phyloP scores from a whole-genome alignment of 495 filamentous ascomycete genomes.

The Hypoxylon crocopeplum region DNA sequence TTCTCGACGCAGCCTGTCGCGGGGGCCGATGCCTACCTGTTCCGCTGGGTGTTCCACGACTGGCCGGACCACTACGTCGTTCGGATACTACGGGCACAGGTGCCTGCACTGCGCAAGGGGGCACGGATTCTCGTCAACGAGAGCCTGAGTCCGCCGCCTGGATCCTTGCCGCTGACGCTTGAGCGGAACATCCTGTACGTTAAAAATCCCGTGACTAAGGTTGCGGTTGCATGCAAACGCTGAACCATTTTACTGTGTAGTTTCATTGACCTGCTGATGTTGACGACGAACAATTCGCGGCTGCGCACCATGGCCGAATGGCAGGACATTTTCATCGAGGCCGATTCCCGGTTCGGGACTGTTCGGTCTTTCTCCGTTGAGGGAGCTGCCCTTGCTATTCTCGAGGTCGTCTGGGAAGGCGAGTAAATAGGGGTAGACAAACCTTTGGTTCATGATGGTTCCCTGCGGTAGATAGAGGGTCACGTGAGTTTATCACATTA shows the following conservation, averaged over 20 bases:
- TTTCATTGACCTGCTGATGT: slow-evolving; percentile 5
- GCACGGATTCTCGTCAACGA: slow-evolving; percentile 54
- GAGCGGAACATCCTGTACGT: background rate
- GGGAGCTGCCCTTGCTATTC: slow-evolving; percentile 5
- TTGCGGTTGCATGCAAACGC: background rate
- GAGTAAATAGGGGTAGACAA: too few relatives aligned
- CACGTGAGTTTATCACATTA: too few relatives aligned
- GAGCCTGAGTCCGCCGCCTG: slow-evolving; percentile 41
- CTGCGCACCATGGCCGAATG: slow-evolving; percentile 13
- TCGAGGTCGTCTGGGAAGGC: too few relatives aligned
- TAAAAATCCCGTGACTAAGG: background rate
- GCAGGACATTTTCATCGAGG: slow-evolving; percentile 4
- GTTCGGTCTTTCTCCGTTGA: background rate
- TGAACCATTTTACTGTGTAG: background rate
- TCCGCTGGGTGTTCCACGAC: slow-evolving; percentile 59
- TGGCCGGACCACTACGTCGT: slow-evolving; percentile 50
- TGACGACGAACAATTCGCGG: slow-evolving; percentile 7
- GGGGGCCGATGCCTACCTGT: slow-evolving; percentile 58
- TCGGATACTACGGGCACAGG: slow-evolving; percentile 48
- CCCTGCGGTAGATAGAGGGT: too few relatives aligned
- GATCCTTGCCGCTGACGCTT: slow-evolving; percentile 7
- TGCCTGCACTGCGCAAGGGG: slow-evolving; percentile 48
- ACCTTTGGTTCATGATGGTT: too few relatives aligned
- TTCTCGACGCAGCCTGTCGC: slow-evolving; percentile 52
- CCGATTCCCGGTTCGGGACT: slow-evolving; percentile 5